Conservation (phyloP, 78 protist species). For the Guillardia theta region DNA sequence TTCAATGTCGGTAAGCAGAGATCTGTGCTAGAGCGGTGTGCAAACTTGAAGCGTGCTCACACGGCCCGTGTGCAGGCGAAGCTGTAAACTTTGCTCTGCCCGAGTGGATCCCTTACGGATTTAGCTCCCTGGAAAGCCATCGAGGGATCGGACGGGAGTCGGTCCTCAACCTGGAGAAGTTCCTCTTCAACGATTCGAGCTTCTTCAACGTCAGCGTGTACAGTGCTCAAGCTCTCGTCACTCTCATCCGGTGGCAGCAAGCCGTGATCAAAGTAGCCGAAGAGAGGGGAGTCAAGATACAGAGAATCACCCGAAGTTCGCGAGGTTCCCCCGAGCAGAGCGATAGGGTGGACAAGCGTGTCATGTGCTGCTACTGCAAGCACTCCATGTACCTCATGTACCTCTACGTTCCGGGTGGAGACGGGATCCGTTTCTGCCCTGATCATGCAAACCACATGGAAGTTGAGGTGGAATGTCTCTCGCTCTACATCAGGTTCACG, state of each 20-base stretch:
- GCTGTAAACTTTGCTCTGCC: constrained; percentile 45
- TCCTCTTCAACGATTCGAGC: neutral
- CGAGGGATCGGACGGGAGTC: neutral
- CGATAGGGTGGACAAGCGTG: neutral
- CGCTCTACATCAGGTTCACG: no score
- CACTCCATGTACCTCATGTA: neutral
- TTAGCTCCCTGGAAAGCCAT: neutral
- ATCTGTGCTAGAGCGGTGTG: neutral
- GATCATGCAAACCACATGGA: no score
- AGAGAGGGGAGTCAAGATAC: neutral
- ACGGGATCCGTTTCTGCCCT: no score
- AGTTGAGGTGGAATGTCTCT: no score
- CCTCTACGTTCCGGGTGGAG: no score
- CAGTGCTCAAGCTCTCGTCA: neutral
- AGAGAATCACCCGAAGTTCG: neutral
- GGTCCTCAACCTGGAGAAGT: neutral
- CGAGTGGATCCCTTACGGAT: constrained; percentile 42
- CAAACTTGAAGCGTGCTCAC: neutral
- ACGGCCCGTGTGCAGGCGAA: constrained; percentile 29
- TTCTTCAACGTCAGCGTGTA: neutral
- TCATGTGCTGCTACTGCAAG: neutral
- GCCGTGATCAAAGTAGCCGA: neutral
- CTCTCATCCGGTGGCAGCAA: neutral
- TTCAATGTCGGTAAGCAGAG: neutral
- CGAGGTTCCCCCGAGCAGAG: neutral